Conservation (phyloP, 1,284 basidiomycete genomes). For the Ganoderma lingzhi region DNA sequence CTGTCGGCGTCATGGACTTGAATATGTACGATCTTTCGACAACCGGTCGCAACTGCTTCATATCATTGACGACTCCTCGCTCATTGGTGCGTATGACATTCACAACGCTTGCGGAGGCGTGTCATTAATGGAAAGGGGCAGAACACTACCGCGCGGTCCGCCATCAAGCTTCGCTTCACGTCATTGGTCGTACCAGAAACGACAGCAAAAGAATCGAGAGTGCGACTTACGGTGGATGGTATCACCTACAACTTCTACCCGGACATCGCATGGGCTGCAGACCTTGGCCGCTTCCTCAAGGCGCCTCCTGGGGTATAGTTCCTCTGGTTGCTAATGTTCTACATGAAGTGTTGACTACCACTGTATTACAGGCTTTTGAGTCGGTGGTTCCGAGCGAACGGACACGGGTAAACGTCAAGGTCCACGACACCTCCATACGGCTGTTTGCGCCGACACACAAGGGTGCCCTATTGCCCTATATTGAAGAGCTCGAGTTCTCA, state of each 20-base stretch:
- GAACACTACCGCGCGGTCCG: constrained; percentile 55
- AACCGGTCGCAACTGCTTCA: constrained; percentile 48
- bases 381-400: constrained; percentile 92
- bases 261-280: constrained; percentile 70
- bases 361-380: constrained; percentile 78
- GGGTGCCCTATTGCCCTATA: constrained; percentile 71
- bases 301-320: constrained; percentile 83
- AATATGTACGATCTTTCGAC: constrained; percentile 56
- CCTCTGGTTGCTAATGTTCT: neutral
- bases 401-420: constrained; percentile 71
- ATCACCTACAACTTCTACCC: constrained; percentile 73
- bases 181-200: constrained; percentile 73
- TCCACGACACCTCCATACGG: constrained; percentile 78
- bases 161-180: constrained; percentile 73
- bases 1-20: constrained; percentile 69
- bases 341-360: neutral
- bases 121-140: constrained; percentile 34
- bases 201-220: constrained; percentile 80
- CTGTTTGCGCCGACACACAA: constrained; percentile 64
- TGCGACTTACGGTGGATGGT: constrained; percentile 72
- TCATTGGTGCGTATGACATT: constrained; percentile 55
- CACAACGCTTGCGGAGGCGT: neutral
- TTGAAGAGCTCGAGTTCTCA: constrained; percentile 72
- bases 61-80: constrained; percentile 60
- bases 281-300: constrained; percentile 76